Evolutionary conservation across 2,329 filamentous ascomycete genomes (phyloP).

Genomic region (Cryphonectria japonica): DNA sequence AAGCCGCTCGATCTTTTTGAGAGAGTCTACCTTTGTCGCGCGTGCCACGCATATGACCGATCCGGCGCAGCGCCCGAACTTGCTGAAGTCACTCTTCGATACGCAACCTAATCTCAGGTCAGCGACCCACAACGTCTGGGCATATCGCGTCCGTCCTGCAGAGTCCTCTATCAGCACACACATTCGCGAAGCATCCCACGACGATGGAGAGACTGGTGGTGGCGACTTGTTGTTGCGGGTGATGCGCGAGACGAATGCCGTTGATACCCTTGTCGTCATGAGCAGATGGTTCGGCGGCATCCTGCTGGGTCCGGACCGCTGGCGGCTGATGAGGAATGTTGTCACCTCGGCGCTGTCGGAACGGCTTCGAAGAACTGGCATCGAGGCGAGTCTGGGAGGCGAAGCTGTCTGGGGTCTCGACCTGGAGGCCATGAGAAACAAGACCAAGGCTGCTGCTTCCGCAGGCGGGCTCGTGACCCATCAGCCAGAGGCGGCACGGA

Average conservation of each 20-base stretch:
- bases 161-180: constrained; percentile 42
- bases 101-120: constrained; percentile 54
- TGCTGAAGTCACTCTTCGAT: constrained; percentile 53
- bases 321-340: constrained; percentile 64
- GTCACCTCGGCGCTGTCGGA: constrained; percentile 59
- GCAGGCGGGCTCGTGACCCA: constrained; percentile 70
- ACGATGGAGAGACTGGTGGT: constrained; percentile 65
- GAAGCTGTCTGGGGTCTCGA: constrained; percentile 67
- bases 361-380: constrained; percentile 48
- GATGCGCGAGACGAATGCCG: constrained; percentile 54
- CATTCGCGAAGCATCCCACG: constrained; percentile 55
- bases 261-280: constrained; percentile 60
- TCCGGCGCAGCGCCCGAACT: constrained; percentile 44
- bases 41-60: constrained; percentile 50
- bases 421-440: constrained; percentile 53
- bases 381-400: constrained; percentile 46
- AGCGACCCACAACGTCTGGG: constrained; percentile 65
- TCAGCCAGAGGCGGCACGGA: constrained; percentile 69
- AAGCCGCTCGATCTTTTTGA: constrained; percentile 56
- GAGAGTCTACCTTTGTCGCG: constrained; percentile 61
- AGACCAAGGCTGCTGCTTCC: constrained; percentile 39
- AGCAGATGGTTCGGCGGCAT: constrained; percentile 66
- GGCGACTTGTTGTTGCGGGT: constrained; percentile 60
- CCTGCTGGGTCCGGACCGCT: constrained; percentile 64
- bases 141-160: constrained; percentile 45